These are phyloP conservation scores for Cochlearia excelsa DNA, from an alignment of 345 rosid species.

Conservation along the genomic window DNA sequence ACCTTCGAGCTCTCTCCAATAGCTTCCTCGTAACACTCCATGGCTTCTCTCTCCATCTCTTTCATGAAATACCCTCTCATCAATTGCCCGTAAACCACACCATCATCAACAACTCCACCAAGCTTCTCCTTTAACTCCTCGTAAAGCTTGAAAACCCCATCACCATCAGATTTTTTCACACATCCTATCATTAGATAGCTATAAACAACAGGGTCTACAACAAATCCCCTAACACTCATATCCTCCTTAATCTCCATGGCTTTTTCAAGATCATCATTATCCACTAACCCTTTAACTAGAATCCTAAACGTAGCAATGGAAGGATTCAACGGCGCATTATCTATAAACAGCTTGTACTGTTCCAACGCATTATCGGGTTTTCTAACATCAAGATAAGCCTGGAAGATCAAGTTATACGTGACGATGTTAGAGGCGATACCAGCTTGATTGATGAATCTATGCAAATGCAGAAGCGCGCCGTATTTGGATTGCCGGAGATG, in stretches of 20 bases:
- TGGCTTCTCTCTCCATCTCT: conserved; percentile 74
- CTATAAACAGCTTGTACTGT: conserved; percentile 66
- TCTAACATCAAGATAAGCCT: conserved; percentile 74
- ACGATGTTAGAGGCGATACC: conserved; percentile 76
- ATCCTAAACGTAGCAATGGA: conserved; percentile 71
- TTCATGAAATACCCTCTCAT: conserved; percentile 75
- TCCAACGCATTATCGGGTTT: conserved; percentile 80
- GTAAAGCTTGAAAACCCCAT: conserved; percentile 57
- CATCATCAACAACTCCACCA: conserved; percentile 68
- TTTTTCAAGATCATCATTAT: conserved; percentile 62
- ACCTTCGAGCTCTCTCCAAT: conserved; percentile 51
- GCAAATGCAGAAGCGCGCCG: conserved; percentile 39
- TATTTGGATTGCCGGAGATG: no score
- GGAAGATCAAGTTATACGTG: conserved; percentile 71
- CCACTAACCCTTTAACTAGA: conserved; percentile 74
- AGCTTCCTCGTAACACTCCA: conserved; percentile 67
- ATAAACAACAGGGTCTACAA: conserved; percentile 61
- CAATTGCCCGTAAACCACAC: conserved; percentile 74
- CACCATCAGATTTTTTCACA: conserved; percentile 50
- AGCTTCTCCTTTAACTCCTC: conserved; percentile 79
- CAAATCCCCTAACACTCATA: conserved; percentile 56
- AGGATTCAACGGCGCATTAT: conserved; percentile 68
- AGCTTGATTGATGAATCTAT: conserved; percentile 73
- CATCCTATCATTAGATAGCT: conserved; percentile 71
- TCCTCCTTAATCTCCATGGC: conserved; percentile 86